Percentiles rank a stretch among this genome's conserved stretches.
phyloP scores from a whole-genome alignment of 352 stramenopile genomes.

The Hyaloperonospora brassicae region DNA sequence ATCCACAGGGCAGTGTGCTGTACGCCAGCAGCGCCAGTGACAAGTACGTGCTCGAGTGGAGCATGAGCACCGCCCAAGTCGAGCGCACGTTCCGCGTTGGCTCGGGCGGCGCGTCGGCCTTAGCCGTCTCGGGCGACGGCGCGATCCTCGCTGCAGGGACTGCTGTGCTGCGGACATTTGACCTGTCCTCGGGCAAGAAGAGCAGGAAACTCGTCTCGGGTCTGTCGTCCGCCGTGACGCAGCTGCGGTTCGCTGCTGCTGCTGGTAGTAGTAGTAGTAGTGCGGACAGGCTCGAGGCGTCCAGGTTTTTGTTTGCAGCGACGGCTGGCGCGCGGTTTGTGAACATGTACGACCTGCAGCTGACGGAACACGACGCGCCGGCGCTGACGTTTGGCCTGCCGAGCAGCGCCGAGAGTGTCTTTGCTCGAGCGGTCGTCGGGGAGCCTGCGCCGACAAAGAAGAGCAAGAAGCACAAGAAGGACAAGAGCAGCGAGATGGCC shows the following conservation, averaged over 20 bases:
- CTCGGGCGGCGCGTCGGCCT: conserved; percentile 45
- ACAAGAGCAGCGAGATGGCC: conserved; percentile 7
- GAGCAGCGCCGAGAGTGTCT: conserved; percentile 42
- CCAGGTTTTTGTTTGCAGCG: conserved; percentile 64
- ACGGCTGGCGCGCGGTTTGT: conserved; percentile 69
- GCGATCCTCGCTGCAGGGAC: conserved; percentile 59
- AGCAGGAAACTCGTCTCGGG: conserved; percentile 65
- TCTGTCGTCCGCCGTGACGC: conserved; percentile 59
- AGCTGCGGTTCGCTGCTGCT: conserved; percentile 52
- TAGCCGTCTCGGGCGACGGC: conserved; percentile 56
- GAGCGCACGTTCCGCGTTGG: conserved; percentile 59
- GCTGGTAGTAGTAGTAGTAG: neutral
- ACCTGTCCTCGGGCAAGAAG: conserved; percentile 73
- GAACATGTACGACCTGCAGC: conserved; percentile 73
- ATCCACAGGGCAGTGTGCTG: conserved; percentile 52
- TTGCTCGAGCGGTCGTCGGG: conserved; percentile 27
- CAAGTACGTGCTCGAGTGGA: conserved; percentile 78
- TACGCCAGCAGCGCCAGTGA: conserved; percentile 56
- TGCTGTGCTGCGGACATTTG: conserved; percentile 62
- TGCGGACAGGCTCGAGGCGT: conserved; percentile 17
- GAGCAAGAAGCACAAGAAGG: conserved; percentile 35
- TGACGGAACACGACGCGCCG: conserved; percentile 53
- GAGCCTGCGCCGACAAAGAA: conserved; percentile 33
- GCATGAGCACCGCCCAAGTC: conserved; percentile 40
- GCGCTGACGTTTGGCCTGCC: conserved; percentile 71